Evolutionary conservation across 345 rosid species (phyloP).

Genomic region (Eucalyptus tenuipes): DNA sequence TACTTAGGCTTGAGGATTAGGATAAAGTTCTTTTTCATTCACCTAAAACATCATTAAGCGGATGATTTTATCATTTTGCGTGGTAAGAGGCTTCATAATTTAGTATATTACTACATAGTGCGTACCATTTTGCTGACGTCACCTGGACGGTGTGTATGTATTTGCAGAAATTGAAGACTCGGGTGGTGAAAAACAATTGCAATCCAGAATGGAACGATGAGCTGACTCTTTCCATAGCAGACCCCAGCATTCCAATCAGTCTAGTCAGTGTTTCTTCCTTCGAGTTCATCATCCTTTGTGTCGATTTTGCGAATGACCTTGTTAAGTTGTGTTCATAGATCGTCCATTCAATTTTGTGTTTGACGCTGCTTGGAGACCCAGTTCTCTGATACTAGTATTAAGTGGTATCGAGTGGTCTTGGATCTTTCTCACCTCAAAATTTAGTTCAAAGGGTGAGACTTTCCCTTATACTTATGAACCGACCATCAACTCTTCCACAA

Average conservation of each 20-base stretch:
- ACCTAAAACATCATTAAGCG: not conserved
- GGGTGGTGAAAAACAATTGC: conserved; percentile 44
- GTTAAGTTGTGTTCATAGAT: no score
- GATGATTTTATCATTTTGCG: not conserved
- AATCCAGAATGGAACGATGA: conserved; percentile 91
- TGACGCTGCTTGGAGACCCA: not conserved
- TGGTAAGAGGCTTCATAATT: not conserved
- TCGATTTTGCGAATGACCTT: not conserved
- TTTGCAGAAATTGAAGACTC: conserved; percentile 60
- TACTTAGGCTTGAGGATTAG: not conserved
- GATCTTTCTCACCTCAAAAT: rapidly evolving
- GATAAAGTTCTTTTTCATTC: not conserved
- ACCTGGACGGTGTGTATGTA: not conserved
- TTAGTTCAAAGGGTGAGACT: no score
- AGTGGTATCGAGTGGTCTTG: no score
- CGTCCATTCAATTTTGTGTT: not conserved
- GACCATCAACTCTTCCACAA: no score
- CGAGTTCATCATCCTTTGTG: not conserved
- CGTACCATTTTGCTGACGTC: not conserved
- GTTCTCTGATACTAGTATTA: no score
- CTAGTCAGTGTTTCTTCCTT: conserved; percentile 32
- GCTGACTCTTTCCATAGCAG: conserved; percentile 51
- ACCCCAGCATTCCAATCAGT: conserved; percentile 27
- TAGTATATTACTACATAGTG: not conserved
- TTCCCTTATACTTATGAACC: no score